phyloP scores from a whole-genome alignment of 257 asterid species.

The Rhazya stricta region DNA sequence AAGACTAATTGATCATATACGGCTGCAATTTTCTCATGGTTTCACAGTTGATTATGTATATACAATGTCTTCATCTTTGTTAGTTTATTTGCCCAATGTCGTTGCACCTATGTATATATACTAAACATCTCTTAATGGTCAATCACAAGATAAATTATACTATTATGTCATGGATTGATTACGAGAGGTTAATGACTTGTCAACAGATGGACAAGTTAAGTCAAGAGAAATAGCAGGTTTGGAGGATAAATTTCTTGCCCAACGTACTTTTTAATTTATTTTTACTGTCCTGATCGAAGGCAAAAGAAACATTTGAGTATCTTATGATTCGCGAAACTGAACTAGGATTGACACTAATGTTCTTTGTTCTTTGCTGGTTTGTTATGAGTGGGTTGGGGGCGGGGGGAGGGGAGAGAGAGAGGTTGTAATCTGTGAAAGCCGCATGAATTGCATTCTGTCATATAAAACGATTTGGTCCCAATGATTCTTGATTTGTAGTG shows the following conservation, averaged over 20 bases:
- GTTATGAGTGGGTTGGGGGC: no score
- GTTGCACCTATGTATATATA: conserved; percentile 9
- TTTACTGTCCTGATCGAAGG: background rate
- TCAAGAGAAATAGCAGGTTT: background rate
- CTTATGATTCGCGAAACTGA: background rate
- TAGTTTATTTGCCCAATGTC: conserved; percentile 7
- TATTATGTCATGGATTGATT: conserved; percentile 14
- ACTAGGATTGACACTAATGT: background rate
- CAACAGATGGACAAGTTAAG: conserved; percentile 8
- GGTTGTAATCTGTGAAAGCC: background rate
- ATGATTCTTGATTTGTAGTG: conserved; percentile 4
- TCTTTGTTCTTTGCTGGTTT: background rate
- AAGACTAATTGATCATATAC: conserved; percentile 8
- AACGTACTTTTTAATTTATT: background rate
- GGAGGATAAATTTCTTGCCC: background rate
- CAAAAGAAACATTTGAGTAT: background rate
- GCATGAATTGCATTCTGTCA: background rate
- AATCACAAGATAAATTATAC: conserved; percentile 13
- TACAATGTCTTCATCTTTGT: conserved; percentile 1
- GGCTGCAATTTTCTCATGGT: conserved; percentile 14
- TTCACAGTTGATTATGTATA: conserved; percentile 7
- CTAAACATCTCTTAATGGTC: conserved; percentile 13
- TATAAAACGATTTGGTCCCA: background rate
- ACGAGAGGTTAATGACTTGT: conserved; percentile 21
- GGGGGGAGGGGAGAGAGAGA: background rate